phyloP scores from a whole-genome alignment of 208 protist genomes.

The Trichomonas tenax region DNA sequence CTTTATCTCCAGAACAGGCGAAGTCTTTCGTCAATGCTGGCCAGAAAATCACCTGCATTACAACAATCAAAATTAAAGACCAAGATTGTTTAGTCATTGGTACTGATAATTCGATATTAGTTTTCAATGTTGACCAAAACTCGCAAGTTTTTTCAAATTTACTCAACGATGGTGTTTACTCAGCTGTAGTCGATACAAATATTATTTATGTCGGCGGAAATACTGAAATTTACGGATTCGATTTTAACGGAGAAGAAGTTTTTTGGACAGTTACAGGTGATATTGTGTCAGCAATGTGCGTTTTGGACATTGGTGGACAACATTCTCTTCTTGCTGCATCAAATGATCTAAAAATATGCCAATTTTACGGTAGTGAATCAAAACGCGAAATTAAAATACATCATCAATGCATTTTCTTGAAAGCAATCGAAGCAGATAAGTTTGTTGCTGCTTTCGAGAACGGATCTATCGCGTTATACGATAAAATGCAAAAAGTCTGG shows the following conservation, averaged over 20 bases:
- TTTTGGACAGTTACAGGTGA: constrained; percentile 20
- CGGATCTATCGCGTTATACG: neutral
- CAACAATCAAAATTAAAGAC: neutral
- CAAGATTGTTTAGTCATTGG: neutral
- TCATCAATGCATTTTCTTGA: neutral
- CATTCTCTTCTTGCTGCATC: neutral
- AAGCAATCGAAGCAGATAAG: neutral
- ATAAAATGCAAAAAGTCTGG: neutral
- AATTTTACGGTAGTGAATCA: neutral
- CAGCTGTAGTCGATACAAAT: neutral
- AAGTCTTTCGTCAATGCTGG: neutral
- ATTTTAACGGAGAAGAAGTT: neutral
- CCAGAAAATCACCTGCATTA: constrained; percentile 10
- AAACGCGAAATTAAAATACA: neutral
- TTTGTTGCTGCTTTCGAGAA: neutral
- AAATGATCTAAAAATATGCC: neutral
- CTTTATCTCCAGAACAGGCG: neutral
- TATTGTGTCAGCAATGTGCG: neutral
- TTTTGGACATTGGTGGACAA: neutral
- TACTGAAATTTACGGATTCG: neutral
- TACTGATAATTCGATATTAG: neutral
- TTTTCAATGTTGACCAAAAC: neutral
- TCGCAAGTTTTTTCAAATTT: neutral
- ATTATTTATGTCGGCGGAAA: constrained; percentile 1
- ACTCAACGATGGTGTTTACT: neutral